These are phyloP conservation scores for Cladosporium austrohemisphaericum DNA, from an alignment of 2,329 filamentous ascomycete genomes.

Conservation along the genomic window DNA sequence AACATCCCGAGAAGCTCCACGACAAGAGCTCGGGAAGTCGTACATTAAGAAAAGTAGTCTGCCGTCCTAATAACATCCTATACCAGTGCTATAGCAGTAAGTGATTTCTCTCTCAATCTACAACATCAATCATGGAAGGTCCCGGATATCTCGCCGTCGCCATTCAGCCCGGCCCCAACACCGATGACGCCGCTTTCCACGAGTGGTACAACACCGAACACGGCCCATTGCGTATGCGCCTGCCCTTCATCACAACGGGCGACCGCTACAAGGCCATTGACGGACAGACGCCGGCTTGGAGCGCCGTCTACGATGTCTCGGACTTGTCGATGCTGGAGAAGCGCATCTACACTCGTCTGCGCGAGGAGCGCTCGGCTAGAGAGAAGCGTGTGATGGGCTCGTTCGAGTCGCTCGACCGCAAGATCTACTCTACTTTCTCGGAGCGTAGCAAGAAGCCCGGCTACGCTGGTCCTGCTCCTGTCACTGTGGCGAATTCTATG, in stretches of 20 bases:
- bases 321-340: conserved; percentile 69
- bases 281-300: conserved; percentile 61
- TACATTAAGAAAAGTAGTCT: background rate
- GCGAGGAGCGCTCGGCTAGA: conserved; percentile 49
- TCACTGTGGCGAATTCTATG: conserved; percentile 25
- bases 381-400: conserved; percentile 58
- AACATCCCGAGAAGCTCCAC: too few species aligned
- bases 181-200: conserved; percentile 69
- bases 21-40: background rate
- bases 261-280: conserved; percentile 73
- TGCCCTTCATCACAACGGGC: conserved; percentile 71
- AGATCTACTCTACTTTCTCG: conserved; percentile 64
- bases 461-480: conserved; percentile 24
- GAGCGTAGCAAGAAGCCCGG: conserved; percentile 37
- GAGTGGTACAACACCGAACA: conserved; percentile 96
- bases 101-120: background rate
- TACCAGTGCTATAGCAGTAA: background rate
- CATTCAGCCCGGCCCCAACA: conserved; percentile 70
- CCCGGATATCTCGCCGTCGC: conserved; percentile 79
- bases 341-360: conserved; percentile 64
- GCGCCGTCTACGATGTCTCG: conserved; percentile 78
- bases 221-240: conserved; percentile 72
- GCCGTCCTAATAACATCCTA: background rate
- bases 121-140: conserved; percentile 30
- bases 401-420: conserved; percentile 62